Percentiles rank a stretch among this genome's conserved stretches.
These are phyloP conservation scores for Amphirosellinia nigrospora DNA, from an alignment of 495 filamentous ascomycete genomes.

Conservation along the genomic window DNA sequence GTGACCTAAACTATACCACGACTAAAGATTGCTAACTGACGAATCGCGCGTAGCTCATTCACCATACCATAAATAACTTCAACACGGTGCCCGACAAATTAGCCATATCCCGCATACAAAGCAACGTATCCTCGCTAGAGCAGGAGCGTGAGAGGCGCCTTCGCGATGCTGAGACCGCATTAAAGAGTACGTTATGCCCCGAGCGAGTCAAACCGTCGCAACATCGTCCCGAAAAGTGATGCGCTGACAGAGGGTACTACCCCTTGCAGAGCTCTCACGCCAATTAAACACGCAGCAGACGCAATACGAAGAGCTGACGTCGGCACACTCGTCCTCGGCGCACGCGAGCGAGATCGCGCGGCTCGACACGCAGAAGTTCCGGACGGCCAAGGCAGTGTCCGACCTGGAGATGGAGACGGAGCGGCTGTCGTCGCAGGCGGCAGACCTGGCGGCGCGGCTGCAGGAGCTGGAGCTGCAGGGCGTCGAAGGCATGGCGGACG, in stretches of 20 bases:
- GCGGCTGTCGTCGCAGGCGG: slow-evolving; percentile 80
- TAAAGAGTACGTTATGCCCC: slow-evolving; percentile 59
- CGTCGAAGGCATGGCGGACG: slow-evolving; percentile 61
- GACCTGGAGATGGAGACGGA: slow-evolving; percentile 94
- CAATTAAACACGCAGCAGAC: slow-evolving; percentile 68
- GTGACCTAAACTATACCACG: slow-evolving; percentile 25
- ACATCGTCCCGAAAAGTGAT: background rate
- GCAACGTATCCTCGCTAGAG: slow-evolving; percentile 78
- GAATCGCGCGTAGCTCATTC: slow-evolving; percentile 69
- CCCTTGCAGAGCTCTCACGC: slow-evolving; percentile 66
- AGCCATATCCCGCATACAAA: slow-evolving; percentile 83
- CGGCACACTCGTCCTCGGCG: slow-evolving; percentile 71
- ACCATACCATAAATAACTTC: slow-evolving; percentile 90
- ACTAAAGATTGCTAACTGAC: slow-evolving; percentile 6
- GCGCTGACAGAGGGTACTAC: background rate
- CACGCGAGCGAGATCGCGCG: slow-evolving; percentile 83
- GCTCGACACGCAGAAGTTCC: slow-evolving; percentile 93
- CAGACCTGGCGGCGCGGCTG: slow-evolving; percentile 73
- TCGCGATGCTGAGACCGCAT: slow-evolving; percentile 69
- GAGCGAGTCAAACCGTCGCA: background rate
- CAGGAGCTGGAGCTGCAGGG: slow-evolving; percentile 86
- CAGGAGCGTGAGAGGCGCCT: slow-evolving; percentile 79
- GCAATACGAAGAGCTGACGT: slow-evolving; percentile 73
- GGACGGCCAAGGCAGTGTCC: slow-evolving; percentile 82
- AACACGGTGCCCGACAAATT: slow-evolving; percentile 87